Evolutionary conservation across 768 basidiomycete genomes (phyloP), one percentile per base, ranked within the genome.

Genomic region (Trametes coccinea): DNA sequence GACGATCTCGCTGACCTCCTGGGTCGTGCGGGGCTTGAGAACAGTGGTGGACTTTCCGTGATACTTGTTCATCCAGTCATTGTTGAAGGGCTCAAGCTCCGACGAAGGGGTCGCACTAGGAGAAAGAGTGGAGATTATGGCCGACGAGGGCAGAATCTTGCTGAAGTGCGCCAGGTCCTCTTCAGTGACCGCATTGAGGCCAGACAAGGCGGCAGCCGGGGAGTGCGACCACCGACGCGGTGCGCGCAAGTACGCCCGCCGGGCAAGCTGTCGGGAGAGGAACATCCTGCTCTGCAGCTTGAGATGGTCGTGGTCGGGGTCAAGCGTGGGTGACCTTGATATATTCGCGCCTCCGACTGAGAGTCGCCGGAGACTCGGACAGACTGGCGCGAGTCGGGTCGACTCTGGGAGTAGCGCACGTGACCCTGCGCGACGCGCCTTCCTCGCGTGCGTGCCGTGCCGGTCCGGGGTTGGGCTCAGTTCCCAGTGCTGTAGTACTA

Each of bases 11-110:
- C 89, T 90, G 71, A 98, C 94, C 76, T 99, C 87, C 62, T 90
- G 77, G 0, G 92, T 90, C 2, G 90, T 87, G 67, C 87, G 91
- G 5, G 97, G 97, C 72, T 90, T 93, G 53, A 98, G 79, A 11
- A 99, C 91, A 30, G 94, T 89, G 14, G 86, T 86, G 8, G 92
- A 85, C 16, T 79, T 75, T n/a, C 96, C 97, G 56, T 81, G 82
- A 73, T 95, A 98, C 74, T 96, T 96, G 68, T 89, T 88, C 89
- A 97, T 93, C 95, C 95, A 97, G 74, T 99, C 96, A 65, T 82
- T 78, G 74, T 99, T 98, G 81, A 83, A 96, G 2, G 77, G 79
- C 3, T 80, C 79, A 31, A 98, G 83, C 64, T 97, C 95, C 10
- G 85, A 78, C 7, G 78, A 41, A n/a, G 83, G 60, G 16, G 75